These are phyloP conservation scores for Eutrema japonicum DNA, from an alignment of 345 rosid genomes.

Conservation along the genomic window DNA sequence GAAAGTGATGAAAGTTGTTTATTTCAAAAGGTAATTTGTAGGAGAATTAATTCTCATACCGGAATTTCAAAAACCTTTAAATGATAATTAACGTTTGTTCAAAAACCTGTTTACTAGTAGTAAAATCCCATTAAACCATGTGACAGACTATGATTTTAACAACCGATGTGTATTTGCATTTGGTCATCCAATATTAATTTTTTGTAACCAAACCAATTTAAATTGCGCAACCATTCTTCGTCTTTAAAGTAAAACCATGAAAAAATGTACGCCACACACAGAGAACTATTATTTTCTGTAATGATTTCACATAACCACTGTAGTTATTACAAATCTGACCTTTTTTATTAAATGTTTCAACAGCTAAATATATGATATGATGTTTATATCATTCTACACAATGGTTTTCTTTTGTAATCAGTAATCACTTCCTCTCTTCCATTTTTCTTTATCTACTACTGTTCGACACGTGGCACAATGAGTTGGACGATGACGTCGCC, in stretches of 20 bases:
- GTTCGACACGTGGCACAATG: constrained; percentile 47
- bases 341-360: constrained; percentile 15
- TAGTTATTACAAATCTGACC: constrained; percentile 47
- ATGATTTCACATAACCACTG: constrained; percentile 43
- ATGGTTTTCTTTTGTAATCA: constrained; percentile 4
- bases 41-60: neutral
- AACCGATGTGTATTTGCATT: neutral
- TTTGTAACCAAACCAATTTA: neutral
- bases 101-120: neutral
- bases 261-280: constrained; percentile 7
- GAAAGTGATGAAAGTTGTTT: neutral
- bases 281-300: constrained; percentile 9
- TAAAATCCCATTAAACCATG: constrained; percentile 1
- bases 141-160: neutral
- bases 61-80: neutral
- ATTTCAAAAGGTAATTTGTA: neutral
- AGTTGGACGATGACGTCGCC: constrained; percentile 47
- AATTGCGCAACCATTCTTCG: constrained; percentile 13
- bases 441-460: constrained; percentile 42
- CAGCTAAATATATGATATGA: constrained; percentile 35
- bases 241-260: constrained; percentile 36
- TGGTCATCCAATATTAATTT: neutral
- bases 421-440: constrained; percentile 12
- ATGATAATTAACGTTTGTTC: neutral
- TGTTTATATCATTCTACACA: constrained; percentile 29